A percentile compares a stretch with the other conserved stretches of the same genome.
These are phyloP conservation scores for Cyclanthera cordifolia DNA, from an alignment of 306 rosid genomes.

Conservation along the genomic window DNA sequence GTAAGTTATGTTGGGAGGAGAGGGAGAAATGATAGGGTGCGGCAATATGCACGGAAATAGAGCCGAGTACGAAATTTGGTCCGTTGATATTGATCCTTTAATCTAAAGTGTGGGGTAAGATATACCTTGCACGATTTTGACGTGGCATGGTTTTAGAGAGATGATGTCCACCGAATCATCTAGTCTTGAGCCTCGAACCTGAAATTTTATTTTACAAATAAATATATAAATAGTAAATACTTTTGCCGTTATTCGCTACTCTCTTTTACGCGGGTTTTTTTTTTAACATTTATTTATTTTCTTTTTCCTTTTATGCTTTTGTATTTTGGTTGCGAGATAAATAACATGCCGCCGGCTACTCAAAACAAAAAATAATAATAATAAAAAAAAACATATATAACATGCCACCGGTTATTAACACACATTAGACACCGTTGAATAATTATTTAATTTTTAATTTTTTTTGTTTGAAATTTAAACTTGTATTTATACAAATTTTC, in stretches of 20 bases:
- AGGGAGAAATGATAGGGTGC: neutral
- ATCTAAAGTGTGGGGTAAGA: neutral
- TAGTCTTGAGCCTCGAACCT: constrained; percentile 67
- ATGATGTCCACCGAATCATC: constrained; percentile 70
- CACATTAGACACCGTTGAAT: too few species aligned
- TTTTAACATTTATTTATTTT: neutral
- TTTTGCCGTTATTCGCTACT: constrained; percentile 4
- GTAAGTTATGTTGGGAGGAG: neutral
- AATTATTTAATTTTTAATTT: too few species aligned
- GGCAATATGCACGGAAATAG: neutral
- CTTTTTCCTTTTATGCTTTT: too few species aligned
- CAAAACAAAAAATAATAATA: too few species aligned
- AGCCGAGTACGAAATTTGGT: neutral
- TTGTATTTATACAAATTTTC: too few species aligned
- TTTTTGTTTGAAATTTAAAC: too few species aligned
- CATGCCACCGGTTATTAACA: too few species aligned
- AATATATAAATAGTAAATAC: too few species aligned
- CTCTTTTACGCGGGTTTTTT: neutral
- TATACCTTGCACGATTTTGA: constrained; percentile 62
- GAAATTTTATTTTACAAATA: neutral
- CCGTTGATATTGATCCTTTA: neutral
- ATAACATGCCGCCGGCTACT: too few species aligned
- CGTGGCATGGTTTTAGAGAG: constrained; percentile 73
- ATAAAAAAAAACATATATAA: too few species aligned
- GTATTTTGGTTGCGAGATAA: too few species aligned